Conservation (phyloP, 2,329 filamentous ascomycete species). For the Arachnopeziza araneosa region DNA sequence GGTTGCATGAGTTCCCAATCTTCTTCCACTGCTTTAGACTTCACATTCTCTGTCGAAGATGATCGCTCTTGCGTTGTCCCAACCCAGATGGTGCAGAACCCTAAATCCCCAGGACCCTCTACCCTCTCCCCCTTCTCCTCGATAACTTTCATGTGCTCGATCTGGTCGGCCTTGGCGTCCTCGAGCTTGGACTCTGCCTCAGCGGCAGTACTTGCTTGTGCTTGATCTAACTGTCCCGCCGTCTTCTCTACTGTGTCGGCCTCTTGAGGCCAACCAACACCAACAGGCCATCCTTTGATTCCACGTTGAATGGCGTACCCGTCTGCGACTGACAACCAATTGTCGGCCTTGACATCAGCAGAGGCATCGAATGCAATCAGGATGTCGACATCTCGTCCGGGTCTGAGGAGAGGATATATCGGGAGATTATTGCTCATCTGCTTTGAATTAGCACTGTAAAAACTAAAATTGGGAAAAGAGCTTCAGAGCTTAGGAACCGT, state of each 20-base stretch:
- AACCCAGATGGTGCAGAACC: conserved; percentile 94
- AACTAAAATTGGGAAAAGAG: no score
- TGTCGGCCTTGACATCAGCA: conserved; percentile 83
- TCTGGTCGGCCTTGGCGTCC: conserved; percentile 49
- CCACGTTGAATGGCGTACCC: conserved; percentile 87
- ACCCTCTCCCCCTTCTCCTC: conserved; percentile 20
- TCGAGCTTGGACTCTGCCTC: conserved; percentile 60
- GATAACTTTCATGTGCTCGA: conserved; percentile 30
- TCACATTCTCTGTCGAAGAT: conserved; percentile 46
- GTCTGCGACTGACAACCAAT: conserved; percentile 92
- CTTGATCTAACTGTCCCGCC: conserved; percentile 59
- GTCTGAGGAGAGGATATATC: conserved; percentile 87
- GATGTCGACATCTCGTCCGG: conserved; percentile 82
- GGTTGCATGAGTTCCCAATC: conserved; percentile 68
- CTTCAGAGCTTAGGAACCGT: no score
- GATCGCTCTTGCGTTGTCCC: conserved; percentile 73
- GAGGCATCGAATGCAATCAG: conserved; percentile 92
- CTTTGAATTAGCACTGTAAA: no score
- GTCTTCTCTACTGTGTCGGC: conserved; percentile 54
- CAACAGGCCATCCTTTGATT: conserved; percentile 90
- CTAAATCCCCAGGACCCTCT: conserved; percentile 56
- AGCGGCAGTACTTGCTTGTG: conserved; percentile 49
- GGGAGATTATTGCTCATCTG: conserved; percentile 94
- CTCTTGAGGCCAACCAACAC: conserved; percentile 81
- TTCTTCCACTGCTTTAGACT: conserved; percentile 46